Base-by-base conservation (phyloP, 139 green algal genomes). In the Astrephomene gubernaculifera region DNA sequence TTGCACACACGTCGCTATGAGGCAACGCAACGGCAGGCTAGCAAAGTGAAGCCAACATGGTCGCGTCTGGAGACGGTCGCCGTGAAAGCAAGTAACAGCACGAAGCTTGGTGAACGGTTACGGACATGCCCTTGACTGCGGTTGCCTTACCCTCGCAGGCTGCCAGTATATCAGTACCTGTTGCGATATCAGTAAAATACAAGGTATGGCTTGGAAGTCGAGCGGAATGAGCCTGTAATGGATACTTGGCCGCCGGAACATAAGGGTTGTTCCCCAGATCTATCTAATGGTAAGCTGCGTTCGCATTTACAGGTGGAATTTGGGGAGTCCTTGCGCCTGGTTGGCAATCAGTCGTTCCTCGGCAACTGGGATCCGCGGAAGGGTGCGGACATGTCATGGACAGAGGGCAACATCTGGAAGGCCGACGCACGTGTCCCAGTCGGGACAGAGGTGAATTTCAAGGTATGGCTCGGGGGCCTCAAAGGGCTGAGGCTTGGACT, bases 341-440 rank as follows among this genome's bases (percentile, higher is more conserved):
- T 91, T 5, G 90, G 90, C 43, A 89, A 90, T 43, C 49, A 67
- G 64, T 29, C 82, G 17, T 71, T 64, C 24, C 54, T 93, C 35
- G 91, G 92, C 33, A 52, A 27, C 29, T 96, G 93, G 92, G 78
- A 93, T 35, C 61, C 91, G 35, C 69, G 71, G 17, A 87, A 87
- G 29, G 92, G 68, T 2, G 45, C 79, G 1, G 29, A 82, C 31
- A 88, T 96, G 61, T 64, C 72, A 4, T 97, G 94, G 94, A 88
- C 45, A n/a, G 94, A 97, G 24, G 94, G 94, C 22, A 79, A 97
- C 57, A 39, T 93, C 0, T 97, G 94, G 94, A 88, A 64, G 0
- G 70, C 75, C 7, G 87, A 88, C 0, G 54, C 92, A 0, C 63
- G 90, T 8, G 65, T 95, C 27, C 89, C 92, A 14, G 86, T 88